A percentile compares a stretch with the other conserved stretches of the same genome.
Evolutionary conservation across 352 stramenopile genomes (phyloP).

Genomic region (Phytophthora hybrid): DNA sequence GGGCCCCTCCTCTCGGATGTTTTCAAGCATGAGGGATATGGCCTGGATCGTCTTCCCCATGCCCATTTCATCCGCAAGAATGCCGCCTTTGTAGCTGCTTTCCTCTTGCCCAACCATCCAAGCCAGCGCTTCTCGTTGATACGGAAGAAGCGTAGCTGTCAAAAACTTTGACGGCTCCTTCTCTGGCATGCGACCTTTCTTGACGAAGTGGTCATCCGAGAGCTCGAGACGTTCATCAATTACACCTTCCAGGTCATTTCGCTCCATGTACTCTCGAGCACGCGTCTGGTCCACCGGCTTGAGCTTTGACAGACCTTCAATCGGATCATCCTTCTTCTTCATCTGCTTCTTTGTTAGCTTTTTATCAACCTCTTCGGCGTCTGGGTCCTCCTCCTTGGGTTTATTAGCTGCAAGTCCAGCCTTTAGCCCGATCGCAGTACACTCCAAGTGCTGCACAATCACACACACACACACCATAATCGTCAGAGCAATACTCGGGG

Average conservation of each 20-base stretch:
- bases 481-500: no score
- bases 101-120: slow-evolving; percentile 96
- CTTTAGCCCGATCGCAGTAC: slow-evolving; percentile 34
- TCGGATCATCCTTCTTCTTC: slow-evolving; percentile 43
- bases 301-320: slow-evolving; percentile 58
- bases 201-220: slow-evolving; percentile 74
- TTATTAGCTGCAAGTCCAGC: slow-evolving; percentile 27
- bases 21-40: slow-evolving; percentile 96
- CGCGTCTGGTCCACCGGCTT: slow-evolving; percentile 50
- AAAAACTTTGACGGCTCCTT: slow-evolving; percentile 81
- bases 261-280: slow-evolving; percentile 64
- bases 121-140: slow-evolving; percentile 97
- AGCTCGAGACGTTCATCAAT: slow-evolving; percentile 80
- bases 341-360: slow-evolving; percentile 15
- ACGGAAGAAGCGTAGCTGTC: slow-evolving; percentile 95
- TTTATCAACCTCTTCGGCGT: slow-evolving; percentile 20
- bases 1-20: slow-evolving; percentile 53
- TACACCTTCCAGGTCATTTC: slow-evolving; percentile 57
- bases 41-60: slow-evolving; percentile 98
- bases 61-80: slow-evolving; percentile 99
- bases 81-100: slow-evolving; percentile 91
- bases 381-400: slow-evolving; percentile 15
- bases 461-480: no score
- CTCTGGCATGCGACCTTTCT: slow-evolving; percentile 71
- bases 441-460: slow-evolving; percentile 47